Evolutionary conservation across 805 yeast genomes (phyloP), one percentile per base, ranked within the genome.

Genomic region (Cyberlindnera nakhonratchasimensis): DNA sequence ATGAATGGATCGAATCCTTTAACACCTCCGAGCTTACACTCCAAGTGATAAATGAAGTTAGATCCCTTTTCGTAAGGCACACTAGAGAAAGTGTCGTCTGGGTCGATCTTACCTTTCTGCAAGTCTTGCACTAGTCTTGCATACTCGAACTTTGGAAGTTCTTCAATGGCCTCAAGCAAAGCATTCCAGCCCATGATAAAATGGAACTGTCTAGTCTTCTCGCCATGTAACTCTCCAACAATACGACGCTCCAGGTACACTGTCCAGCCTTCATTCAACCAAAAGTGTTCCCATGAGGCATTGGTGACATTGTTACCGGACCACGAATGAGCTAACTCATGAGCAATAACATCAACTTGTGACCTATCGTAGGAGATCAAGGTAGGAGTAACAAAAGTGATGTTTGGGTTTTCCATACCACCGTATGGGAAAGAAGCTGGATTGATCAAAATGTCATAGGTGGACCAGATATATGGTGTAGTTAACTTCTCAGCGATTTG

Each of bases 191-290:
- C 96, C 55, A 86, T 83, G 47, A 89, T 80, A 29, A 89, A 88
- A 47, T 82, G 73, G 59, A 89, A 86, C 53, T 87, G 91, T 58
- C 96, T 77, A 31, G 77, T 71, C 24, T 78, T 64, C 13, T 71
- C 75, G 14, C 86, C 95, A 35, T 53, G 50, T 21, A 51, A 24
- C 10, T 41, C 47, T 16, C 56, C 52, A 22, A 79, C 68, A 45
- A 89, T 88, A 55, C 96, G 71, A 61, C 96, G 76, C 64, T 89
- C 96, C 28, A 89, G 64, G 61, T 89, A 89, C 29, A 89, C 96
- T 6, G 96, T 88, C 96, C 96, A 89, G 28, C 96, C 96, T 67
- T 89, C 96, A 61, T 89, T 89, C 52, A 89, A 74, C 93, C 95
- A 89, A 63, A 89, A 88, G 66, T 88, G 95, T 58, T 86, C 90